Evolutionary conservation across 805 yeast genomes (phyloP).

Genomic region (Starmera dryadoides): DNA sequence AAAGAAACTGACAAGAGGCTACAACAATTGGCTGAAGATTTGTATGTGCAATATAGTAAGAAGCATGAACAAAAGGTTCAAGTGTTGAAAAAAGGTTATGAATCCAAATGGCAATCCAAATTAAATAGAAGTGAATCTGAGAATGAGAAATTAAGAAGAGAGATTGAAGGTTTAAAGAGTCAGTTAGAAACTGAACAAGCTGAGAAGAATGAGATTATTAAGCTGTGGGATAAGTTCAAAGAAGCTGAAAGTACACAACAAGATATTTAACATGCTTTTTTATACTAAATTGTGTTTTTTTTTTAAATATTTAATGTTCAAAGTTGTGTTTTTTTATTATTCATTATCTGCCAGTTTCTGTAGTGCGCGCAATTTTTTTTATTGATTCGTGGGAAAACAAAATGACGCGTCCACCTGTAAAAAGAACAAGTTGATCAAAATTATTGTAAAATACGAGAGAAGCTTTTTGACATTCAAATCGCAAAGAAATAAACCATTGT

Average conservation of each 20-base stretch:
- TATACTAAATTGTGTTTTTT: not conserved
- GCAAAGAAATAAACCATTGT: too few species aligned
- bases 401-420: too few species aligned
- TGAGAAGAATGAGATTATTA: slow-evolving; percentile 53
- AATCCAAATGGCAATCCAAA: slow-evolving; percentile 41
- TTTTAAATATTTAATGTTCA: not conserved
- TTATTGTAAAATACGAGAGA: too few species aligned
- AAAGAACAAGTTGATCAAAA: too few species aligned
- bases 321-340: too few species aligned
- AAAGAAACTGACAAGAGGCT: slow-evolving; percentile 45
- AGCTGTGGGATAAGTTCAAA: slow-evolving; percentile 35
- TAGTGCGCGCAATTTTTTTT: not conserved
- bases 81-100: slow-evolving; percentile 52
- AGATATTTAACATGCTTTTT: not conserved
- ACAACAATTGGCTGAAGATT: slow-evolving; percentile 58
- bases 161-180: slow-evolving; percentile 42
- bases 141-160: slow-evolving; percentile 39
- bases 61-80: slow-evolving; percentile 71
- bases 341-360: not conserved
- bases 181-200: slow-evolving; percentile 42
- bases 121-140: slow-evolving; percentile 34
- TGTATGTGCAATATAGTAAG: slow-evolving; percentile 66
- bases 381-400: not conserved
- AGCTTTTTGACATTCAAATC: too few species aligned
- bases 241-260: slow-evolving; percentile 6